Evolutionary conservation across 2,329 filamentous ascomycete genomes (phyloP), one percentile per base, ranked within the genome.

Genomic region (Lecanicillium sp.): DNA sequence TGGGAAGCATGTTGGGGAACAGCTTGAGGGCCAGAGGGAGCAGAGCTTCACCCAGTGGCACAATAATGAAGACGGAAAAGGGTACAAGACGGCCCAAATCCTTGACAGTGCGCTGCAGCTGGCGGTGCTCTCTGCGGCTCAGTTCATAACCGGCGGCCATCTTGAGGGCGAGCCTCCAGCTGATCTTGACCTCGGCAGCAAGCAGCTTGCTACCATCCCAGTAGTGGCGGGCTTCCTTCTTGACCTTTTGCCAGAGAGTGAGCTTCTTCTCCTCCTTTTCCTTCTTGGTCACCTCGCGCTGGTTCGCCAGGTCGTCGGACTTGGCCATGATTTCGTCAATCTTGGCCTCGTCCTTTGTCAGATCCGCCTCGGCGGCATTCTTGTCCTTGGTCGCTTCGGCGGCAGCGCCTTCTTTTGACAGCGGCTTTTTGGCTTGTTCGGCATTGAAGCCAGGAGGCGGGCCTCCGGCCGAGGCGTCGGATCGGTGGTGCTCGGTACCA

Each of bases 141-240:
- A 98, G 81, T 68, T 98, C 93, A 70, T 98, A 98, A 7, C 93
- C 93, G 51, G 88, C 90, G 12, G 90, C 90, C 93, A 98, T 98
- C 74, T 96, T 97, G 66, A 96, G 68, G 5, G 90, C 93, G 56
- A 98, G 72, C 54, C 85, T 85, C 52, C 86, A 88, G 66, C 91
- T 97, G 65, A 98, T 98, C 68, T 75, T 88, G 63, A 97, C 83
- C 70, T 98, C 93, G 2, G 89, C 87, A 19, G 85, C 90, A 56
- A 98, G 74, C 60, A 98, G 75, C 70, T 98, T 98, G 23, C 90
- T 97, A 51, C 93, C 93, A 68, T 98, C 93, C 91, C 93, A 97
- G 72, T 98, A 98, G 67, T 98, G 93, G 53, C 84, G 81, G 12
- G 76, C 77, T 68, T 98, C 93, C 67, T 94, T 90, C 77, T 95